Percentiles rank a stretch among this genome's conserved stretches.
phyloP scores from a whole-genome alignment of 495 filamentous ascomycete genomes.

The Pseudevernia furfuracea region DNA sequence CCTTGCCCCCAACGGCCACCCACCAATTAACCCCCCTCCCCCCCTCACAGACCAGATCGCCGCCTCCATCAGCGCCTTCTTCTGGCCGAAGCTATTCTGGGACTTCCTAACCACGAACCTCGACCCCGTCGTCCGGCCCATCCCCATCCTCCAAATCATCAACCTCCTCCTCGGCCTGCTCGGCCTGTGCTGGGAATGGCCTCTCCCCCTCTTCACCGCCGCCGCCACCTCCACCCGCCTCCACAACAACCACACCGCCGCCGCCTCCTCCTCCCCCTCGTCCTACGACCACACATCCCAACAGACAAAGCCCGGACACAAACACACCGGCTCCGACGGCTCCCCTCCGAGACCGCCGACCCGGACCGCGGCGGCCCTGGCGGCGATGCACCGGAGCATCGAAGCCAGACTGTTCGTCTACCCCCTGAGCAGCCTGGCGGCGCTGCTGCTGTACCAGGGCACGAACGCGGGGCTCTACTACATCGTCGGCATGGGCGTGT shows the following conservation, averaged over 20 bases:
- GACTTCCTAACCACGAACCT: conserved; percentile 92
- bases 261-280: no score
- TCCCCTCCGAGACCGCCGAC: not conserved
- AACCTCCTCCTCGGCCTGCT: conserved; percentile 86
- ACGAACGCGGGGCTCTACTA: conserved; percentile 92
- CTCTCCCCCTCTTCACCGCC: conserved; percentile 48
- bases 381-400: conserved; percentile 73
- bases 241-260: not conserved
- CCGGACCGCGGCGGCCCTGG: not conserved
- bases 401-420: conserved; percentile 77
- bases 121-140: conserved; percentile 72
- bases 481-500: conserved; percentile 74
- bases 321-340: not conserved
- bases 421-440: conserved; percentile 67
- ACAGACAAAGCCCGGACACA: not conserved
- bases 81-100: conserved; percentile 99
- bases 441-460: conserved; percentile 79
- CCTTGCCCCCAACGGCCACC: not conserved
- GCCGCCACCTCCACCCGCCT: conserved; percentile 26
- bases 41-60: conserved; percentile 70
- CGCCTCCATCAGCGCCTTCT: conserved; percentile 77
- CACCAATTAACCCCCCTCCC: conserved; percentile 32
- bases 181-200: conserved; percentile 87
- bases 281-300: not conserved
- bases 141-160: conserved; percentile 86